phyloP scores from a whole-genome alignment of 495 filamentous ascomycete genomes.

The Trichoderma parareesei region DNA sequence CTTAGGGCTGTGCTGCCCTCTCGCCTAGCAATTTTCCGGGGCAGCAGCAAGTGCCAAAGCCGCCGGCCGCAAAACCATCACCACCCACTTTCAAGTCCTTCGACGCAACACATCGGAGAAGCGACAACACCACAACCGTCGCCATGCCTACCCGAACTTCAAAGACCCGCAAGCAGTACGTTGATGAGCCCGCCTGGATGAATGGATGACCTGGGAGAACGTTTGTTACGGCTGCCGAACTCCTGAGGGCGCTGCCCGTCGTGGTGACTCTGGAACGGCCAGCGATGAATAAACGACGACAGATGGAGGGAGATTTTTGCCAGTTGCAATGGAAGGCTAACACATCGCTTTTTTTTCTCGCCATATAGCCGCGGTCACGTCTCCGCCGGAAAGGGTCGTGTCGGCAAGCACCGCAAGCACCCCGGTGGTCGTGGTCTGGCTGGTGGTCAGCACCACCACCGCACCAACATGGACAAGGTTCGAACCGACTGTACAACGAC shows the following conservation, averaged over 20 bases:
- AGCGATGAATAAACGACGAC: not conserved
- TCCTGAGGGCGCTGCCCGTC: constrained; percentile 11
- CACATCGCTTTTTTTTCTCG: constrained; percentile 16
- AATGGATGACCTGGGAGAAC: not conserved
- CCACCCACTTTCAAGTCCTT: constrained; percentile 8
- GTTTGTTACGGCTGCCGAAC: constrained; percentile 11
- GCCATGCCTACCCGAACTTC: constrained; percentile 76
- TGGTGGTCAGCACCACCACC: constrained; percentile 94
- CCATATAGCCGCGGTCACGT: constrained; percentile 76
- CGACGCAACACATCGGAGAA: constrained; percentile 11
- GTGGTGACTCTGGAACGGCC: not conserved
- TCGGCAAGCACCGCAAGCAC: constrained; percentile 91
- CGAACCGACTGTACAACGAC: constrained; percentile 11
- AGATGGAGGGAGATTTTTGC: not conserved
- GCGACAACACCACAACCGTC: constrained; percentile 21
- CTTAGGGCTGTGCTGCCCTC: constrained; percentile 15
- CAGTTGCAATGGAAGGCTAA: constrained; percentile 16
- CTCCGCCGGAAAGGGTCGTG: constrained; percentile 84
- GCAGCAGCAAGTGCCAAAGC: not conserved
- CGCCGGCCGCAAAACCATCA: constrained; percentile 12
- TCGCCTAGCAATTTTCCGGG: constrained; percentile 10
- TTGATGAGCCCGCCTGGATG: constrained; percentile 18
- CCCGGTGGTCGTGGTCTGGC: constrained; percentile 93
- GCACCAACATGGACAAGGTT: constrained; percentile 81
- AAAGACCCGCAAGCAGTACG: constrained; percentile 80